These are phyloP conservation scores for Coemansia sp. DNA, from an alignment of 192 early-diverging fungal genomes.

Conservation along the genomic window DNA sequence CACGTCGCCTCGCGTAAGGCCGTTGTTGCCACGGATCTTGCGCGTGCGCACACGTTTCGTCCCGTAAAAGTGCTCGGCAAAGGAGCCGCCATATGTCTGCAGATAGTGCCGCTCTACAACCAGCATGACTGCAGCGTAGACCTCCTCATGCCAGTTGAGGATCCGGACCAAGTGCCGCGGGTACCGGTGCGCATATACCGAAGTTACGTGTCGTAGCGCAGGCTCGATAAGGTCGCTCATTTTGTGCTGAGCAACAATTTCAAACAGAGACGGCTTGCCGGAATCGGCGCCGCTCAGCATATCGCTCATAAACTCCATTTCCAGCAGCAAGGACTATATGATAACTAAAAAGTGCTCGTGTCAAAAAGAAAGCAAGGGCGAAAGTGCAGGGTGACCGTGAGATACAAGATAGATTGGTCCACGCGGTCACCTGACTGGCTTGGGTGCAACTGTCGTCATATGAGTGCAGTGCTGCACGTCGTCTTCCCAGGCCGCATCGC, in stretches of 20 bases:
- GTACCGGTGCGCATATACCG: conserved; percentile 88
- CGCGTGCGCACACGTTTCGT: conserved; percentile 69
- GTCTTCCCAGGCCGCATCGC: too few relatives aligned
- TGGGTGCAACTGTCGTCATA: background rate
- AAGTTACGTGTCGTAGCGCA: conserved; percentile 79
- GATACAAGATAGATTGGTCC: background rate
- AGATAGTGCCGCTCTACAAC: conserved; percentile 85
- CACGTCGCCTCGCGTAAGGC: conserved; percentile 59
- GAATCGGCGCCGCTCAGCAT: conserved; percentile 71
- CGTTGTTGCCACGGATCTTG: conserved; percentile 38
- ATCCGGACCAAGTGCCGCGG: conserved; percentile 78
- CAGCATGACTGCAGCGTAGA: conserved; percentile 78
- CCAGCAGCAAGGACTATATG: background rate
- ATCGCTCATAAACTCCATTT: conserved; percentile 88
- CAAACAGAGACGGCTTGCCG: conserved; percentile 86
- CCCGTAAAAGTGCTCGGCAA: conserved; percentile 95
- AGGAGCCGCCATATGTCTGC: conserved; percentile 75
- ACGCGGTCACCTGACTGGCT: conserved; percentile 6
- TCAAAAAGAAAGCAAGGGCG: background rate
- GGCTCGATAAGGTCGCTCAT: conserved; percentile 83
- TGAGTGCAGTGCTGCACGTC: background rate
- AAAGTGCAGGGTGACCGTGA: background rate
- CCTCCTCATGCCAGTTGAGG: conserved; percentile 81
- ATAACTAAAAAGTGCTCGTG: background rate
- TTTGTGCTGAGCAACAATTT: conserved; percentile 84